Base-by-base conservation (phyloP, 352 stramenopile species). In the Phytophthora fragariaefolia region DNA sequence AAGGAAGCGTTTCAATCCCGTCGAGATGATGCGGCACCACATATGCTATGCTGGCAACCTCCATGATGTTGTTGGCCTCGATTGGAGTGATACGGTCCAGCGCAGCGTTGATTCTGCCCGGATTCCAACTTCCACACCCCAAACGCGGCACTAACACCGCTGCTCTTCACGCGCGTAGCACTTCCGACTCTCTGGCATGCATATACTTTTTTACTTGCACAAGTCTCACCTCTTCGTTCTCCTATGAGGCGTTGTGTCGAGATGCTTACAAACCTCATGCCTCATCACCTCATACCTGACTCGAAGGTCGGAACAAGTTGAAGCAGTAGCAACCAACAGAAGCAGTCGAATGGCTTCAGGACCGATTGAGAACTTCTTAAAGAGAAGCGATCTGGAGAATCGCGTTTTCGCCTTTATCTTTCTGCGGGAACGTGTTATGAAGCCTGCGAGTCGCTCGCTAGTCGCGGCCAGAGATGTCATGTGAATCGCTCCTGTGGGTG, bases 161-260 rank as follows among this genome's bases (percentile, higher is more conserved):
- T 5, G 22, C 30, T 4, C 36, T n/a, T 8, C 12, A 36, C 6
- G 30, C 12, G 30, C 12, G 30, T n/a, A n/a, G n/a, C n/a, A n/a
- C n/a, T n/a, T n/a, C n/a, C n/a, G n/a, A 58, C 34, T 49, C 46
- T 50, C 58, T 65, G 58, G 47, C 46, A 54, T 30, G 10, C n/a
- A 7, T 30, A 28, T 46, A 47, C 15, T n/a, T 12, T 20, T 36
- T 36, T 17, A 9, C 36, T 17, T 20, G 17, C 36, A 32, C 32
- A 36, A 15, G n/a, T 22, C 36, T 52, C 48, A 52, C 27, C n/a
- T 60, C 58, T 48, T 66, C 53, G 53, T 48, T 60, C 18, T 17
- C 7, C 8, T 9, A 26, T 60, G 58, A 66, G 58, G 48, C 38
- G 48, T 22, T 2, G 15, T 38, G 34, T 30, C 30, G 56, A 63